Evolutionary conservation across 768 basidiomycete species (phyloP), one percentile per base, ranked within the genome.

Genomic region (Nevesoporus exiguus): DNA sequence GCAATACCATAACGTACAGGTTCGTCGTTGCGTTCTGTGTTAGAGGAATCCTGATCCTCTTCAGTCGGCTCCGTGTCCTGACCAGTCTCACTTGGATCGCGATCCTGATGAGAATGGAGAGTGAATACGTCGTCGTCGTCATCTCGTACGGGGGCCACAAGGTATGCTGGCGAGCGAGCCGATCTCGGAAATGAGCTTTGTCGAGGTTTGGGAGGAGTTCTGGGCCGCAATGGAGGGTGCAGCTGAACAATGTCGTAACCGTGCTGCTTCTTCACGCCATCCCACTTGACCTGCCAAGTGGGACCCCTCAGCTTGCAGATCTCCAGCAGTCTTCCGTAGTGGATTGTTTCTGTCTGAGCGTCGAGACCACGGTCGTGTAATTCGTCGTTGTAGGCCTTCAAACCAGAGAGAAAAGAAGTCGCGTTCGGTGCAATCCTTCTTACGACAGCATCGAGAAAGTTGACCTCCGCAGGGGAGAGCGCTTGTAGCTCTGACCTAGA

Each of bases 251-350:
- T 57, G 25, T 61, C 71, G 57, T 79, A 76, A 13, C 74, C 76
- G 58, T 82, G 67, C 59, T 82, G 80, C 31, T 66, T 65, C 73
- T 87, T 93, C 50, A 89, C 83, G 58, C 75, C 75, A 31, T 74
- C 74, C 93, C 93, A 95, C 69, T 92, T 92, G 29, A 83, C 86
- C 29, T 77, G 81, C 91, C 92, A 95, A 64, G 81, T 86, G 52
- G 75, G 76, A 10, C 89, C 93, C 71, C 84, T 88, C 61, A 93
- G 65, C 39, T 88, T 90, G 43, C 89, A 89, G 3, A 95, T 74
- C 68, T 93, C 92, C 55, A 95, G 72, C 29, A 95, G 70, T 66
- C 90, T 88, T 19, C 84, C 83, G 66, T 93, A 95, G 64, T 87
- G 90, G 4, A 85, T 75, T 10, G 89, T 88, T 66, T 93, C 92